A percentile compares a stretch with the other conserved stretches of the same genome.
Conservation (phyloP, 345 rosid species). For the Euphorbia lathyris region DNA sequence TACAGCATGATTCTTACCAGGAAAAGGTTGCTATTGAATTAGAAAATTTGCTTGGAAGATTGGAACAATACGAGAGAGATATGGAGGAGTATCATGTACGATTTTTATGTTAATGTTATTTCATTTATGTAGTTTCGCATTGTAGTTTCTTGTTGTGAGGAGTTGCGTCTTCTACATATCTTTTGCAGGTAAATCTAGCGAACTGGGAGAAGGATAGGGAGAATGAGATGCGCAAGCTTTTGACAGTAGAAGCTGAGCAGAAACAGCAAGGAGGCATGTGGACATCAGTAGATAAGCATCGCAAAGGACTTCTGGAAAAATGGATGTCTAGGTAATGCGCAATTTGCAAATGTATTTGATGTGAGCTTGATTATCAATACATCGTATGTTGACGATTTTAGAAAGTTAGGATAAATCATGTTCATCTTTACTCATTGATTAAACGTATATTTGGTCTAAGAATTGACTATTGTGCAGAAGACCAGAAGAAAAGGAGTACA, state of each 20-base stretch:
- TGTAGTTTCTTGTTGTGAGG: too few species aligned
- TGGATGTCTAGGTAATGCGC: constrained; percentile 50
- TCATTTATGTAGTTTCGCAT: too few species aligned
- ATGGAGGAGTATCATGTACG: constrained; percentile 84
- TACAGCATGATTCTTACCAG: constrained; percentile 73
- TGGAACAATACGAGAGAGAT: constrained; percentile 75
- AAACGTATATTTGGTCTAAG: not conserved
- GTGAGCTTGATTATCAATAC: not conserved
- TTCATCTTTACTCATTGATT: not conserved
- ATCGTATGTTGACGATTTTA: not conserved
- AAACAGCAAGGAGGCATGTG: constrained; percentile 64
- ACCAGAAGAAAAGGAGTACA: not conserved
- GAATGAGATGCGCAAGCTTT: constrained; percentile 54
- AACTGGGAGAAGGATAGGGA: constrained; percentile 85
- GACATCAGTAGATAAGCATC: constrained; percentile 48
- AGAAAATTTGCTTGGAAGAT: constrained; percentile 60
- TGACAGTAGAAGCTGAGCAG: constrained; percentile 74
- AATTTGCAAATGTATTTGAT: too few species aligned
- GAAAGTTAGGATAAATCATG: not conserved
- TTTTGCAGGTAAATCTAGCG: constrained; percentile 50
- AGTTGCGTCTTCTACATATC: constrained; percentile 15
- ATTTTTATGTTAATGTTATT: not conserved
- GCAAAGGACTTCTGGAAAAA: constrained; percentile 37
- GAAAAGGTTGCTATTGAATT: constrained; percentile 67
- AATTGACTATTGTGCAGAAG: not conserved